Base-by-base conservation (phyloP, 768 basidiomycete genomes). In the Clavaria fumosa region DNA sequence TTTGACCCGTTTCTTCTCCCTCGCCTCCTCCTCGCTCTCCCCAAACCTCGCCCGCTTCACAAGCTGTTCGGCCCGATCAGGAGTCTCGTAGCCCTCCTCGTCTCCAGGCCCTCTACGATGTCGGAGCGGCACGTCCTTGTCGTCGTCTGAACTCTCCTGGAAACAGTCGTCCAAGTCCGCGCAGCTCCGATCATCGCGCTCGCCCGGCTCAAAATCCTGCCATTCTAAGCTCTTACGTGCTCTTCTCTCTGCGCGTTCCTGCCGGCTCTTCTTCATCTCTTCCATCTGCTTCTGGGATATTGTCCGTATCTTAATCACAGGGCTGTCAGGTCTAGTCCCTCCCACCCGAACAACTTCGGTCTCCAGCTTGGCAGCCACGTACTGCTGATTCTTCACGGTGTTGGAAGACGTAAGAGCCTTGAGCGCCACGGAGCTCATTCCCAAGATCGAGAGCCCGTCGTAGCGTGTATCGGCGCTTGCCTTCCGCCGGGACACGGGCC, bases 71-170 rank as follows among this genome's bases (percentile, higher is more conserved):
- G 59, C 56, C 45, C 59, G 59, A 31, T 66, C 60, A 2, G 82
- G 81, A 7, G 78, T 80, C 48, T 67, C 65, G 46, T 83, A 84
- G 42, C 83, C 82, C 47, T 78, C 83, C 19, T 84, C 81, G 18
- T 89, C 84, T 2, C 84, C 85, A 3, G 83, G 70, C 2, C 75
- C 84, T 47, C 74, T 60, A 37, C 53, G 56, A 56, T 84, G 79
- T 43, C 53, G 56, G 41, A 26, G 24, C 31, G 43, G 42, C 6
- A 46, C 46, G 34, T 50, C 49, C 11, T 20, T 40, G 33, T 53
- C 48, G n/a, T 53, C 50, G 34, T 45, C 52, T n/a, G n/a, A n/a
- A n/a, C n/a, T n/a, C n/a, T n/a, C n/a, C n/a, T n/a, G n/a, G n/a
- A n/a, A n/a, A n/a, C n/a, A n/a, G 31, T 45, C 39, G 17, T 56